These are phyloP conservation scores for Gorgonomyces haynaldii DNA, from an alignment of 192 early-diverging fungal species.

Conservation along the genomic window DNA sequence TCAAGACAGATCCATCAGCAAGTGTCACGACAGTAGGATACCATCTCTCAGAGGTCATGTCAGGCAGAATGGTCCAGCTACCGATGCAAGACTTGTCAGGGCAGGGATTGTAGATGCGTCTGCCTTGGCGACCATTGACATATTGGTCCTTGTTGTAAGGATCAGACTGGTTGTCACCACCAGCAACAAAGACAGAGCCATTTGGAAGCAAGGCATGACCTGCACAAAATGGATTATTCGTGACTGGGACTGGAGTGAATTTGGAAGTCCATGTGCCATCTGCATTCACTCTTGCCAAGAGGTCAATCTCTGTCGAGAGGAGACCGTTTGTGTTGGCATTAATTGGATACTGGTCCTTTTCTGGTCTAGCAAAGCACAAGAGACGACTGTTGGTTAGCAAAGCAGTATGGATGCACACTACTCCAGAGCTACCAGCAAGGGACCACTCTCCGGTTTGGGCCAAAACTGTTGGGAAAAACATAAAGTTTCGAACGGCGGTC, in stretches of 20 bases:
- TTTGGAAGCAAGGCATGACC: conserved; percentile 25
- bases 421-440: background rate
- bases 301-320: conserved; percentile 4
- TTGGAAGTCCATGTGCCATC: background rate
- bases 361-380: conserved; percentile 23
- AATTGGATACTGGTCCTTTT: conserved; percentile 8
- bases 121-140: conserved; percentile 8
- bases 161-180: conserved; percentile 22
- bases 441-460: background rate
- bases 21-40: conserved; percentile 30
- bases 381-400: conserved; percentile 10
- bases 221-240: conserved; percentile 27
- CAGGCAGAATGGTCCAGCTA: conserved; percentile 8
- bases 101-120: conserved; percentile 9
- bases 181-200: conserved; percentile 25
- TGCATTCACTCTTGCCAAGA: background rate
- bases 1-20: conserved; percentile 10
- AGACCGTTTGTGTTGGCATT: conserved; percentile 5
- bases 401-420: conserved; percentile 13
- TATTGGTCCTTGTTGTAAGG: background rate
- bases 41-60: conserved; percentile 24
- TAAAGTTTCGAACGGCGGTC: no score
- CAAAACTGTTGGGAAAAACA: no score
- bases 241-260: background rate
- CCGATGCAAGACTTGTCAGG: conserved; percentile 1